Base-by-base conservation (phyloP, 192 early-diverging fungal species). In the Coemansia sp. region DNA sequence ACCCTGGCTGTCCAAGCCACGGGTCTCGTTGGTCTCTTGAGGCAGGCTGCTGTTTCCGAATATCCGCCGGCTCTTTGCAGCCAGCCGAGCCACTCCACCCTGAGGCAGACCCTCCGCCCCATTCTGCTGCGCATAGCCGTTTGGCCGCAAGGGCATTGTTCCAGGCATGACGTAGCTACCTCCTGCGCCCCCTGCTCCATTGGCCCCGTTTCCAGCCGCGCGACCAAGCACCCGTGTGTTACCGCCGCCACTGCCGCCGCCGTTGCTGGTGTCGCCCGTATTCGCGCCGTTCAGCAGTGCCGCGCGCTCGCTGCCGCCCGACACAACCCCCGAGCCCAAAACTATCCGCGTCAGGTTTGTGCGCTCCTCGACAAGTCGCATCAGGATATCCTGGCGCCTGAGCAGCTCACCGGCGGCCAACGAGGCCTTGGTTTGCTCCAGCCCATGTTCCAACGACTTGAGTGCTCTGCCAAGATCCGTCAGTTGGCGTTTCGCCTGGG, bases 1-100 rank as follows among this genome's bases (percentile, higher is more conserved):
- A 0, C 83, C 86, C 19, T 80, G 67, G 43, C 87, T 92, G 47
- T 90, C 88, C 24, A 92, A 66, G 6, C 83, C 79, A 14, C 85
- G 78, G 0, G 93, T 94, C 60, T 80, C 68, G 36, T 87, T 83
- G 18, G 92, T 93, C 64, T 95, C 90, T 33, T 80, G 73, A 1
- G 85, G 76, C 57, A 46, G 67, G 32, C 72, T 72, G 28, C 56
- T 72, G 50, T 85, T 84, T 24, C 91, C 91, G 77, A 93, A 93
- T 23, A 85, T 79, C 22, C 87, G 80, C 35, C 79, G 64, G 35
- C 70, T 68, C 38, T 64, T 63, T 2, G 72, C 48, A 0, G 63
- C 50, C 20, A 52, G 50, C 13, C 55, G 62, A 11, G 47, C 9
- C 3, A 37, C 10, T 10, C 25, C 46, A 14, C 26, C 26, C 5